Evolutionary conservation across 2,329 filamentous ascomycete species (phyloP).

Genomic region (Davidsoniella virescens): DNA sequence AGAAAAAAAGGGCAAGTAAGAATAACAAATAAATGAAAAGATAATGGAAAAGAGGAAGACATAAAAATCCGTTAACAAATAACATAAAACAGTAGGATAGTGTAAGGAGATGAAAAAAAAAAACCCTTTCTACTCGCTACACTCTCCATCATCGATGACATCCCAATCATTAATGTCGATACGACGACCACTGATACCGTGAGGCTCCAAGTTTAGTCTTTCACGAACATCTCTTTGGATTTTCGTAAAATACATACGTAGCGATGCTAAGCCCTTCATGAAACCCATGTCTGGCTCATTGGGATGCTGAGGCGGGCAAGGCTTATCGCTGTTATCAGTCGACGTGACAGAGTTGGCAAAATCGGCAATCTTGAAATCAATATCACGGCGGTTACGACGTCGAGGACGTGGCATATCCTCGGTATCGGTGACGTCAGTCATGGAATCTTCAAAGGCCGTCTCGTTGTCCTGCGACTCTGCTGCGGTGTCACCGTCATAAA

Average conservation of each 20-base stretch:
- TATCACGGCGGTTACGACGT: conserved; percentile 39
- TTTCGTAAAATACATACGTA: conserved; percentile 70
- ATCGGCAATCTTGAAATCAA: conserved; percentile 94
- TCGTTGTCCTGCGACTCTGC: conserved; percentile 31
- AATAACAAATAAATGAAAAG: conserved; percentile 5
- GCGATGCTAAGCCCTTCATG: conserved; percentile 61
- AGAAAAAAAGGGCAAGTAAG: not conserved
- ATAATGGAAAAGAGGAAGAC: not conserved
- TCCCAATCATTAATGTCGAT: conserved; percentile 8
- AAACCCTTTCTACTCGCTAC: conserved; percentile 6
- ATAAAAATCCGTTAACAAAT: not conserved
- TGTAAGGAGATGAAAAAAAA: not conserved
- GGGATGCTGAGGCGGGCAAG: conserved; percentile 69
- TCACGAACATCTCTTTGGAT: conserved; percentile 63
- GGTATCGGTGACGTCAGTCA: conserved; percentile 42
- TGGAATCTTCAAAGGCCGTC: conserved; percentile 37
- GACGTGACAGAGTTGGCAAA: conserved; percentile 96
- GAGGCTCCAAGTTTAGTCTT: conserved; percentile 31
- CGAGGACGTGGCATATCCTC: conserved; percentile 34
- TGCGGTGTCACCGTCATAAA: conserved; percentile 74
- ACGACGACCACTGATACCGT: conserved; percentile 15
- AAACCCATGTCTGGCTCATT: conserved; percentile 77
- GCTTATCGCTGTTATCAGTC: conserved; percentile 49
- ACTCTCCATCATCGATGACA: conserved; percentile 12
- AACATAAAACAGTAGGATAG: not conserved